phyloP scores from a whole-genome alignment of 805 yeast species.

The Candida methanosorbosa region DNA sequence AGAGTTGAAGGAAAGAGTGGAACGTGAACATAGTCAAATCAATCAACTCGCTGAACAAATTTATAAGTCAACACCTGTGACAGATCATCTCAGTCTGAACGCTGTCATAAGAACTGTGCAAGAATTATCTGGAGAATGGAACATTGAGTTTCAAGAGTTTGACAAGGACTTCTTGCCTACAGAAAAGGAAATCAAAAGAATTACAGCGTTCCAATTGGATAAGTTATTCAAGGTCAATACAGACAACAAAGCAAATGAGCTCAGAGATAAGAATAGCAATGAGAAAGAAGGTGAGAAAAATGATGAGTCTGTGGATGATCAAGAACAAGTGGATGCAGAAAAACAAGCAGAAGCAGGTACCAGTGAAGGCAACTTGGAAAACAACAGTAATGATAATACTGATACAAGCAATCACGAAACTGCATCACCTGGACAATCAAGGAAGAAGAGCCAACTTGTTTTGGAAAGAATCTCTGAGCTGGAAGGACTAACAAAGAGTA shows the following conservation, averaged over 20 bases:
- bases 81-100: constrained; percentile 66
- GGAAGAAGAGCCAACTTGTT: constrained; percentile 12
- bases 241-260: constrained; percentile 21
- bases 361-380: neutral
- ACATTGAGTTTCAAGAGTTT: constrained; percentile 69
- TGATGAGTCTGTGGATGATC: neutral
- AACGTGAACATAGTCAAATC: constrained; percentile 40
- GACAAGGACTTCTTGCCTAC: constrained; percentile 77
- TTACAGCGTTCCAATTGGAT: constrained; percentile 80
- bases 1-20: constrained; percentile 46
- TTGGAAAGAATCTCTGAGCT: constrained; percentile 17
- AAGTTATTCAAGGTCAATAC: constrained; percentile 50
- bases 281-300: neutral
- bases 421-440: neutral
- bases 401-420: neutral
- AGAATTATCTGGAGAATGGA: constrained; percentile 83
- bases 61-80: constrained; percentile 46
- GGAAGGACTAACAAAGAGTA: neutral
- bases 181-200: constrained; percentile 84
- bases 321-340: neutral
- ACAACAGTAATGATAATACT: neutral
- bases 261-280: constrained; percentile 13
- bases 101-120: constrained; percentile 63
- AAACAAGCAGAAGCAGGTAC: neutral
- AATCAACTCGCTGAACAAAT: constrained; percentile 37